A percentile compares a stretch with the other conserved stretches of the same genome.
Conservation (phyloP, 23 red algal genomes). For the Gracilaria domingensis region DNA sequence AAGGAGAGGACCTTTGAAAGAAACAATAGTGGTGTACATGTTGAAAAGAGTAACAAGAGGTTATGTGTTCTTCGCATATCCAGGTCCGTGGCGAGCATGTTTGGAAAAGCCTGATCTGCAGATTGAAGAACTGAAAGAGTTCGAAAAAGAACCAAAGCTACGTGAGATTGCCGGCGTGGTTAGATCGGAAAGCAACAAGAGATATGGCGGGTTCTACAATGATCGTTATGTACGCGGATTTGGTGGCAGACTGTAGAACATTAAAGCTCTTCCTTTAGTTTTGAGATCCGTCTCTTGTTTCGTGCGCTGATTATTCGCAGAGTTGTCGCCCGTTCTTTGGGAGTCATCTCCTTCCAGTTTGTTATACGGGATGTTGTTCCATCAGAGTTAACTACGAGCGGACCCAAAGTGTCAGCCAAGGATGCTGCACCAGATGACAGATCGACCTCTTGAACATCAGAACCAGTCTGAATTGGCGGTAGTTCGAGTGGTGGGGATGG, state of each 20-base stretch:
- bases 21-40: slow-evolving; percentile 63
- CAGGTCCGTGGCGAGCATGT: slow-evolving; percentile 64
- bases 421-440: slow-evolving; percentile 14
- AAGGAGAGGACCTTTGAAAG: slow-evolving; percentile 56
- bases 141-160: slow-evolving; percentile 63
- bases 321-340: slow-evolving; percentile 29
- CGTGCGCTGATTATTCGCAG: slow-evolving; percentile 37
- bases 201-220: slow-evolving; percentile 81
- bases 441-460: neutral
- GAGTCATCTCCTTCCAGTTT: slow-evolving; percentile 67
- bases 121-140: slow-evolving; percentile 54
- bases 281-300: slow-evolving; percentile 44
- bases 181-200: slow-evolving; percentile 52
- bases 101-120: slow-evolving; percentile 68
- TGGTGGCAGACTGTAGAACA: slow-evolving; percentile 67
- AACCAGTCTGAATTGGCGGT: neutral
- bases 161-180: slow-evolving; percentile 62
- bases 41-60: slow-evolving; percentile 83
- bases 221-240: slow-evolving; percentile 82
- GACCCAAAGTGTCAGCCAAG: slow-evolving; percentile 47
- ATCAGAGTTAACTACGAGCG: slow-evolving; percentile 62
- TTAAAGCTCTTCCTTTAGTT: slow-evolving; percentile 51
- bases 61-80: slow-evolving; percentile 61
- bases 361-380: slow-evolving; percentile 62
- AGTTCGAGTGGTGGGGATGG: slow-evolving; percentile 12